Percentiles rank a stretch among this genome's conserved stretches.
These are phyloP conservation scores for Hymenoscyphus fraxineus DNA, from an alignment of 2,329 filamentous ascomycete species.

Conservation along the genomic window DNA sequence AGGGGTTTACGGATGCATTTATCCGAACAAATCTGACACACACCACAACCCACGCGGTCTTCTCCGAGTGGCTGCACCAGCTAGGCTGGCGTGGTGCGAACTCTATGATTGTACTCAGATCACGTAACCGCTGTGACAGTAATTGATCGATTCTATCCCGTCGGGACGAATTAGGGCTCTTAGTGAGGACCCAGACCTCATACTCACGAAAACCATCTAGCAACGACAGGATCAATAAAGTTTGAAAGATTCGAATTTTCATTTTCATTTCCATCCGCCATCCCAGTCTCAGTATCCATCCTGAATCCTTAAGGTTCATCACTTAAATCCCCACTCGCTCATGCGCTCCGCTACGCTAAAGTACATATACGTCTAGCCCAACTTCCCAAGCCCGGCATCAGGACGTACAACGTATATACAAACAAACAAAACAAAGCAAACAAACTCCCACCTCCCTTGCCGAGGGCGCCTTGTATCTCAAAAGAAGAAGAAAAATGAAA, in stretches of 20 bases:
- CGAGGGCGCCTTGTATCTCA: not conserved
- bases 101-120: not conserved
- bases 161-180: no score
- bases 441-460: not conserved
- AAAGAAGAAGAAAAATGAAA: not conserved
- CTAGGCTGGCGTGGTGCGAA: no score
- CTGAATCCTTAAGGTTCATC: no score
- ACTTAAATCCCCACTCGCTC: not conserved
- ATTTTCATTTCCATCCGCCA: no score
- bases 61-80: conserved; percentile 1
- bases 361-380: not conserved
- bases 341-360: conserved; percentile 1
- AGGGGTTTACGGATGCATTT: not conserved
- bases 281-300: no score
- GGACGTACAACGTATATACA: conserved; percentile 1
- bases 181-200: no score
- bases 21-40: not conserved
- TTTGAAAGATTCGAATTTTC: no score
- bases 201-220: no score
- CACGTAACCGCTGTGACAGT: not conserved
- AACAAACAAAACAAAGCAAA: not conserved
- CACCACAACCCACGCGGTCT: not conserved
- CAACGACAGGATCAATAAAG: no score
- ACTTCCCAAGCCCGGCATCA: not conserved
- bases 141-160: no score